A percentile compares a stretch with the other conserved stretches of the same genome.
Evolutionary conservation across 2,329 filamentous ascomycete species (phyloP).

Genomic region (Didymellaceae sp.): DNA sequence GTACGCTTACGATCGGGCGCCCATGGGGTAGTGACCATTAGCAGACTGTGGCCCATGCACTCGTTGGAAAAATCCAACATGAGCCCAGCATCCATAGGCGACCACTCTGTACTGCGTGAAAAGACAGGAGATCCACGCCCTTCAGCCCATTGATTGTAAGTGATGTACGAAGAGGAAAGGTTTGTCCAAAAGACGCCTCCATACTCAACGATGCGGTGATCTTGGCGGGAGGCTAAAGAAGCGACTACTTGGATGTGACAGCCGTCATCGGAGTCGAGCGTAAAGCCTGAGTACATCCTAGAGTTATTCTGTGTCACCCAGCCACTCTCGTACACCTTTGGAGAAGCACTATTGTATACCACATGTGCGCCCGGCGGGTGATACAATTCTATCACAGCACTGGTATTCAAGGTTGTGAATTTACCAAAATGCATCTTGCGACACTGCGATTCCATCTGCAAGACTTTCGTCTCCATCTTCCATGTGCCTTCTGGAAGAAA

Average conservation of each 20-base stretch:
- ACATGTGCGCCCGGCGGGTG: neutral
- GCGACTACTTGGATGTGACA: constrained; percentile 4
- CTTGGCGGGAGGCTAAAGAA: neutral
- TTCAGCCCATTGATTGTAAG: neutral
- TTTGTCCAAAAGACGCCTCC: constrained; percentile 8
- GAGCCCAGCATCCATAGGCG: neutral
- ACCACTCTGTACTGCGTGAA: neutral
- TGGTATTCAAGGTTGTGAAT: neutral
- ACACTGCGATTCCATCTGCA: constrained; percentile 6
- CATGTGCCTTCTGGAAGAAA: neutral
- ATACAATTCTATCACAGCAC: neutral
- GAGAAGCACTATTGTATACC: neutral
- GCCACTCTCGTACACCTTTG: neutral
- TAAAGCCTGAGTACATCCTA: neutral
- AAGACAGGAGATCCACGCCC: neutral
- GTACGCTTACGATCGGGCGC: neutral
- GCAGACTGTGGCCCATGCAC: neutral
- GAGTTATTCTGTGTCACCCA: neutral
- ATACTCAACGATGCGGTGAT: neutral
- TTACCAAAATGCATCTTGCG: neutral
- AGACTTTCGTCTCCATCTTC: constrained; percentile 10
- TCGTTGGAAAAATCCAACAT: constrained; percentile 1
- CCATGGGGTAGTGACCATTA: constrained; percentile 10
- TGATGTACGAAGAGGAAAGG: neutral
- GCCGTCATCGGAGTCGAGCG: constrained; percentile 1